Conservation (phyloP, 768 basidiomycete genomes). For the Russula vinacea region DNA sequence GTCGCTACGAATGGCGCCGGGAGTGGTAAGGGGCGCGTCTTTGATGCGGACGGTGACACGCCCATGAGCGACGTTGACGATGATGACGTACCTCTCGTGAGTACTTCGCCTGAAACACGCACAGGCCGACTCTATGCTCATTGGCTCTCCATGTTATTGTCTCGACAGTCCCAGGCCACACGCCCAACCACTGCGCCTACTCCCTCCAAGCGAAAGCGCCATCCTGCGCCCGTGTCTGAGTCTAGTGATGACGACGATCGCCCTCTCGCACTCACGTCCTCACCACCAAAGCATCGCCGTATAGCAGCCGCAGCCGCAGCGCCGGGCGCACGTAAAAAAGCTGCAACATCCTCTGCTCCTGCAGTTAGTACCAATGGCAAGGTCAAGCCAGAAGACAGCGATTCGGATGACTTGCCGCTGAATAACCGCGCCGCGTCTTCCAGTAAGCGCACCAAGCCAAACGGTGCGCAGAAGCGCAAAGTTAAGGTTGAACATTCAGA, state of each 20-base stretch:
- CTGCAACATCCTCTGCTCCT: conserved; percentile 38
- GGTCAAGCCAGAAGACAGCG: conserved; percentile 37
- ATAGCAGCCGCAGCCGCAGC: conserved; percentile 40
- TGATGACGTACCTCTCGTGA: conserved; percentile 62
- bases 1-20: conserved; percentile 40
- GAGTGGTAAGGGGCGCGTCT: conserved; percentile 40
- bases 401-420: conserved; percentile 45
- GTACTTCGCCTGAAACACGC: conserved; percentile 32
- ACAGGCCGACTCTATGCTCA: background rate
- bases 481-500: conserved; percentile 40
- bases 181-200: conserved; percentile 34
- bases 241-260: conserved; percentile 61
- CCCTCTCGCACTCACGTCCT: conserved; percentile 68
- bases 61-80: conserved; percentile 64
- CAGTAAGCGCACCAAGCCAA: conserved; percentile 41
- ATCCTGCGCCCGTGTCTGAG: conserved; percentile 24
- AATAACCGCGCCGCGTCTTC: conserved; percentile 27
- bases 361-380: conserved; percentile 41
- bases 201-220: conserved; percentile 42
- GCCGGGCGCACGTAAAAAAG: conserved; percentile 41
- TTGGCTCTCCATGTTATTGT: conserved; percentile 29
- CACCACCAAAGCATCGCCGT: conserved; percentile 54
- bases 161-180: conserved; percentile 52
- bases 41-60: conserved; percentile 42
- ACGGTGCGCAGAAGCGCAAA: conserved; percentile 45